These are phyloP conservation scores for Strigomonas culicis DNA, from an alignment of 208 protist species.

Conservation along the genomic window DNA sequence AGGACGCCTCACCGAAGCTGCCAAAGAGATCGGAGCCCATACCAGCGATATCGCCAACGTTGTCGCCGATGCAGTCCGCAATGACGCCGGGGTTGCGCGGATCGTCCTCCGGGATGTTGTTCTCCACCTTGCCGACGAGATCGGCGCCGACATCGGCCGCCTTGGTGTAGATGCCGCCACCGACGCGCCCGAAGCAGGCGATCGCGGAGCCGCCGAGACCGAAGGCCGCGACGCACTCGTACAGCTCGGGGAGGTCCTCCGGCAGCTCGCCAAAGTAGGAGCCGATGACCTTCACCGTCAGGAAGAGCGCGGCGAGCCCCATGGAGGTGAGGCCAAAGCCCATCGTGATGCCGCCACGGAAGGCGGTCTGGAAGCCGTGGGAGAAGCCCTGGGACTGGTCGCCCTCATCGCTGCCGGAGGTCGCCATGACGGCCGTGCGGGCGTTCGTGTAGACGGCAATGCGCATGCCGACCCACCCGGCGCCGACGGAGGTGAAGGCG, in stretches of 20 bases:
- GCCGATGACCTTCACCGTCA: conserved; percentile 53
- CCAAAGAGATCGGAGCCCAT: conserved; percentile 96
- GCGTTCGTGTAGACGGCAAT: conserved; percentile 90
- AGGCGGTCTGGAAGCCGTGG: conserved; percentile 78
- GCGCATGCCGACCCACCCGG: conserved; percentile 89
- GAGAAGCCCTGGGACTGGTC: conserved; percentile 46
- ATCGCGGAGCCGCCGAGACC: conserved; percentile 95
- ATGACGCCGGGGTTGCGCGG: conserved; percentile 96
- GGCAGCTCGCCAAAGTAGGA: conserved; percentile 53
- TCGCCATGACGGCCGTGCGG: conserved; percentile 81
- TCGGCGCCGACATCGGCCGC: conserved; percentile 95
- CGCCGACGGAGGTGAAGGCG: conserved; percentile 68
- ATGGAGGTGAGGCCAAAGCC: conserved; percentile 85
- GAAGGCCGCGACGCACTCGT: conserved; percentile 91
- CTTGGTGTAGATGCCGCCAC: conserved; percentile 96
- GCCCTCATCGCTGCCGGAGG: conserved; percentile 48
- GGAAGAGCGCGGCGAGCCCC: conserved; percentile 76
- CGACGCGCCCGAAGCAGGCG: conserved; percentile 95
- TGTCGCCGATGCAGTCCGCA: conserved; percentile 95
- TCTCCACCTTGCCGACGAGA: conserved; percentile 95
- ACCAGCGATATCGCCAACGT: conserved; percentile 95
- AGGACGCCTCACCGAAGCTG: conserved; percentile 94
- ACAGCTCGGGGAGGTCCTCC: conserved; percentile 46
- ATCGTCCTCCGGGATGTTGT: conserved; percentile 96
- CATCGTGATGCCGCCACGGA: conserved; percentile 88